Conservation (phyloP, 2,329 filamentous ascomycete genomes). For the Fusarium anguioides region DNA sequence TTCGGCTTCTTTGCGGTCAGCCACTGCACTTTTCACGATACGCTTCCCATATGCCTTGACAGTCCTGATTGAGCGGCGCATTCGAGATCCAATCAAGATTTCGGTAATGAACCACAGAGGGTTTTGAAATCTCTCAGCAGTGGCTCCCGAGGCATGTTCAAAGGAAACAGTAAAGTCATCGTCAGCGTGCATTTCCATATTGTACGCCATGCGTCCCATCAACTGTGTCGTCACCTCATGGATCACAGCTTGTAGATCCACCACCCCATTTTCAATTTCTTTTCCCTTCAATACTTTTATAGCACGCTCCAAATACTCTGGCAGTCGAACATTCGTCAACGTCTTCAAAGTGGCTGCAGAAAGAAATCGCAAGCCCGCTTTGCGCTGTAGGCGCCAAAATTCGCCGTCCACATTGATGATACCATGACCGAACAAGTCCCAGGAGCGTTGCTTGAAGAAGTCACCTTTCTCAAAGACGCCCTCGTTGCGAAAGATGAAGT, state of each 20-base stretch:
- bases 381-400: slow-evolving; percentile 71
- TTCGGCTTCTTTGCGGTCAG: slow-evolving; percentile 44
- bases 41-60: slow-evolving; percentile 66
- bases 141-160: slow-evolving; percentile 70
- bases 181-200: slow-evolving; percentile 73
- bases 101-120: slow-evolving; percentile 72
- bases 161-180: slow-evolving; percentile 71
- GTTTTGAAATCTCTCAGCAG: slow-evolving; percentile 72
- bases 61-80: slow-evolving; percentile 61
- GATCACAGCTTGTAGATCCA: slow-evolving; percentile 70
- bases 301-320: slow-evolving; percentile 61
- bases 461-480: slow-evolving; percentile 69
- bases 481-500: slow-evolving; percentile 71
- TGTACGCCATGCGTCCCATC: slow-evolving; percentile 76
- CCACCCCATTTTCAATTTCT: slow-evolving; percentile 42
- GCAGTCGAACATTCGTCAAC: slow-evolving; percentile 67
- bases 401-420: slow-evolving; percentile 76
- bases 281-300: slow-evolving; percentile 52
- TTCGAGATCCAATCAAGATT: slow-evolving; percentile 56
- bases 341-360: slow-evolving; percentile 66
- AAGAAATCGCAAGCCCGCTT: slow-evolving; percentile 69
- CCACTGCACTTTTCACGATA: slow-evolving; percentile 66
- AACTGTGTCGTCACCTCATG: slow-evolving; percentile 73
- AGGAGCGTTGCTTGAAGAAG: slow-evolving; percentile 69
- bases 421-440: slow-evolving; percentile 73